phyloP scores from a whole-genome alignment of 2,329 filamentous ascomycete genomes.

The Fusarium nanum region DNA sequence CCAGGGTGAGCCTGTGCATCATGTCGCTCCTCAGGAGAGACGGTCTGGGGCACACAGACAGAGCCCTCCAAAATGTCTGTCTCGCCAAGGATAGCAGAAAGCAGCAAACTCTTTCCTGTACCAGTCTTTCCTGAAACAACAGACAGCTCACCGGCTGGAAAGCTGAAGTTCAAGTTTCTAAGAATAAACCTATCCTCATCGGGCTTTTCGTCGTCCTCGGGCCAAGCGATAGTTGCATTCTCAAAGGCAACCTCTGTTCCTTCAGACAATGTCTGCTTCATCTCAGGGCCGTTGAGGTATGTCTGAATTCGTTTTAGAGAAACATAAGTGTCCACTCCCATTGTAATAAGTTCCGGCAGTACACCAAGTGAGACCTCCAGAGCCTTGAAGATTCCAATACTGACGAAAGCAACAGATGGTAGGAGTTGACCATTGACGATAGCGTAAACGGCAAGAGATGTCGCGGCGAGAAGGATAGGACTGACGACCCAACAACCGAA shows the following conservation, averaged over 20 bases:
- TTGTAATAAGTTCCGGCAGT: slow-evolving; percentile 78
- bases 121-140: slow-evolving; percentile 83
- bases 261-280: slow-evolving; percentile 63
- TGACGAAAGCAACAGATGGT: slow-evolving; percentile 82
- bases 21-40: slow-evolving; percentile 64
- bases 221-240: slow-evolving; percentile 78
- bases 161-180: slow-evolving; percentile 71
- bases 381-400: slow-evolving; percentile 78
- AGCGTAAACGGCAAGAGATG: slow-evolving; percentile 77
- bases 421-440: slow-evolving; percentile 70
- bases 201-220: slow-evolving; percentile 69
- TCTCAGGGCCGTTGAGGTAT: slow-evolving; percentile 76
- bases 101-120: slow-evolving; percentile 79
- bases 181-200: slow-evolving; percentile 73
- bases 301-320: slow-evolving; percentile 77
- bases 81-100: slow-evolving; percentile 80
- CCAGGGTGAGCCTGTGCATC: slow-evolving; percentile 70
- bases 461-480: slow-evolving; percentile 78
- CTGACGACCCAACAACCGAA: slow-evolving; percentile 78
- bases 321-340: slow-evolving; percentile 77
- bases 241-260: slow-evolving; percentile 73
- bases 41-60: slow-evolving; percentile 66
- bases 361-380: slow-evolving; percentile 77
- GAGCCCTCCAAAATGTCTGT: slow-evolving; percentile 74
- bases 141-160: slow-evolving; percentile 76